phyloP scores from a whole-genome alignment of 2,329 filamentous ascomycete species.

The Colletotrichum lindemuthianum region DNA sequence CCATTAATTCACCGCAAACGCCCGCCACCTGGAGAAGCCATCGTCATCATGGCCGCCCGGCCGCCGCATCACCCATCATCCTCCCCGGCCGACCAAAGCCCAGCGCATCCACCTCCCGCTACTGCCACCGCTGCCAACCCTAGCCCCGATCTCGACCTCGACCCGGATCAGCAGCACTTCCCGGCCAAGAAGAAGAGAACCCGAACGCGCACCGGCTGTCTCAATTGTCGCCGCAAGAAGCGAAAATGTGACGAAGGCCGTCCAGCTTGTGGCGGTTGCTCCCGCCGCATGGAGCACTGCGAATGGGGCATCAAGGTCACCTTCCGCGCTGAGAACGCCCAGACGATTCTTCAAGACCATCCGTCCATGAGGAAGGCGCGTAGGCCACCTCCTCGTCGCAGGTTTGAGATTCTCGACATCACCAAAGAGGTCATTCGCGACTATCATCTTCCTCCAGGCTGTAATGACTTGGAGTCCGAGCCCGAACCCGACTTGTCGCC shows the following conservation, averaged over 20 bases:
- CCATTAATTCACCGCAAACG: not conserved
- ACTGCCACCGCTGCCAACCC: not conserved
- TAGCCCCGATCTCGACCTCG: slow-evolving; percentile 5
- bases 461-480: slow-evolving; percentile 29
- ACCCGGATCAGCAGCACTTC: slow-evolving; percentile 19
- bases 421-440: slow-evolving; percentile 50
- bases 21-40: not conserved
- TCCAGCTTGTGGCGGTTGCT: slow-evolving; percentile 48
- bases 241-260: slow-evolving; percentile 50
- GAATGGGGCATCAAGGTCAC: slow-evolving; percentile 52
- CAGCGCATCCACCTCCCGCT: not conserved
- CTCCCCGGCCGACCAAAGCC: not conserved
- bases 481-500: slow-evolving; percentile 15
- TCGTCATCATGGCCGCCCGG: slow-evolving; percentile 7
- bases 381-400: slow-evolving; percentile 39
- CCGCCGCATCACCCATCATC: not conserved
- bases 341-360: slow-evolving; percentile 44
- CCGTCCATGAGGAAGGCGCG: slow-evolving; percentile 47
- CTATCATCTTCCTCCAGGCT: slow-evolving; percentile 42
- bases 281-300: slow-evolving; percentile 44
- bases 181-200: slow-evolving; percentile 42
- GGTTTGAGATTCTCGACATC: slow-evolving; percentile 50
- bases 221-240: slow-evolving; percentile 52
- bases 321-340: slow-evolving; percentile 50
- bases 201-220: slow-evolving; percentile 48